Evolutionary conservation across 140 eudicot genomes (phyloP).

Genomic region (Senecio squalidus): DNA sequence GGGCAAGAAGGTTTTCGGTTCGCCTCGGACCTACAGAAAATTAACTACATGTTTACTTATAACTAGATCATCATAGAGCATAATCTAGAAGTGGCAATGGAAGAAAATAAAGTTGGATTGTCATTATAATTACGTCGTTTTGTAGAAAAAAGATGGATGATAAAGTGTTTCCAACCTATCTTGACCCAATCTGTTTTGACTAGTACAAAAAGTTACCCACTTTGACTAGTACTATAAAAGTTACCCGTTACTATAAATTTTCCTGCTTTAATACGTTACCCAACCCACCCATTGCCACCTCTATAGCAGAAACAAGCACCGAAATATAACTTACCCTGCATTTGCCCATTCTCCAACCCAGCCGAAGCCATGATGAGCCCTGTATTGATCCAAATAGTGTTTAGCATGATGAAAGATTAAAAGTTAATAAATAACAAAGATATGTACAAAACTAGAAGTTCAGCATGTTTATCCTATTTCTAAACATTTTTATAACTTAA

Average conservation of each 20-base stretch:
- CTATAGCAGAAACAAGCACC: neutral
- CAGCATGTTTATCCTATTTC: neutral
- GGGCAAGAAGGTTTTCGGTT: conserved; percentile 64
- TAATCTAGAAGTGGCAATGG: conserved; percentile 2
- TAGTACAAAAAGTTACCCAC: neutral
- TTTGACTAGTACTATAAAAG: no score
- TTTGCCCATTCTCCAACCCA: conserved; percentile 99
- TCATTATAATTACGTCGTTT: neutral
- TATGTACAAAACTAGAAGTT: conserved; percentile 3
- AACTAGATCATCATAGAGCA: neutral
- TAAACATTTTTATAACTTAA: neutral
- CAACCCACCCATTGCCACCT: conserved; percentile 1
- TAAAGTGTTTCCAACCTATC: neutral
- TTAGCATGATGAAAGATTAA: conserved; percentile 13
- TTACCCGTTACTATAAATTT: neutral
- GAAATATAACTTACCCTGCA: conserved; percentile 61
- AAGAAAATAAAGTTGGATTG: neutral
- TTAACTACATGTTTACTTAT: neutral
- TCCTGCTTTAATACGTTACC: neutral
- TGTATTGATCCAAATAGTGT: conserved; percentile 21
- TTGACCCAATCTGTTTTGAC: neutral
- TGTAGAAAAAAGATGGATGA: neutral
- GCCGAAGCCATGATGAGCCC: conserved; percentile 99
- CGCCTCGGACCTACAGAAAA: conserved; percentile 55
- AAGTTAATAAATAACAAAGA: conserved; percentile 6